These are phyloP conservation scores for Botrytis fragariae DNA, from an alignment of 2,329 filamentous ascomycete genomes.

Conservation along the genomic window DNA sequence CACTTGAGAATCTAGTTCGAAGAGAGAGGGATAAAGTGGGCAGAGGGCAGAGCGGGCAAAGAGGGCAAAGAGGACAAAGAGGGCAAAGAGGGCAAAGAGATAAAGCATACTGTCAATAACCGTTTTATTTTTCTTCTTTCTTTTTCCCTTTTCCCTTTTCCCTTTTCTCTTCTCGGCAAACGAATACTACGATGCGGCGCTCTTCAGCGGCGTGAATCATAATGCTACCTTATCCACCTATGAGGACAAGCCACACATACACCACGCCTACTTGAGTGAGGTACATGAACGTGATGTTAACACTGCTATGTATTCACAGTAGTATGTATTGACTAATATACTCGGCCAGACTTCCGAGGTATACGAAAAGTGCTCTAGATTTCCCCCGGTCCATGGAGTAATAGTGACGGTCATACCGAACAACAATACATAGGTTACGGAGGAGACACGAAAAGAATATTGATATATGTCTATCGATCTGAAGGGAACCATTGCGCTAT, in stretches of 20 bases:
- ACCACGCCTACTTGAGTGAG: slow-evolving; percentile 2
- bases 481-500: not conserved
- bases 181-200: slow-evolving; percentile 5
- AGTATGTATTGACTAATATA: not conserved
- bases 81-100: not conserved
- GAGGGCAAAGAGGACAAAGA: too few relatives aligned
- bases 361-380: not conserved
- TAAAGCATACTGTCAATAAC: not conserved
- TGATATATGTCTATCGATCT: not conserved
- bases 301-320: not conserved
- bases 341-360: not conserved
- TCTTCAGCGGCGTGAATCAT: not conserved
- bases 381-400: not conserved
- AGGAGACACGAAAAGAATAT: not conserved
- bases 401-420: not conserved
- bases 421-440: not conserved
- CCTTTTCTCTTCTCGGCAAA: not conserved
- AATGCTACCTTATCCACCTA: slow-evolving; percentile 4
- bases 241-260: slow-evolving; percentile 8
- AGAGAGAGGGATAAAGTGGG: not conserved
- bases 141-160: not conserved
- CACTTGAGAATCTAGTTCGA: not conserved
- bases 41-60: too few relatives aligned
- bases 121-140: not conserved
- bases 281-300: slow-evolving; percentile 1